Evolutionary conservation across 176 grass and related monocot genomes (phyloP), one percentile per base, ranked within the genome.

Genomic region (Ensete glaucum): DNA sequence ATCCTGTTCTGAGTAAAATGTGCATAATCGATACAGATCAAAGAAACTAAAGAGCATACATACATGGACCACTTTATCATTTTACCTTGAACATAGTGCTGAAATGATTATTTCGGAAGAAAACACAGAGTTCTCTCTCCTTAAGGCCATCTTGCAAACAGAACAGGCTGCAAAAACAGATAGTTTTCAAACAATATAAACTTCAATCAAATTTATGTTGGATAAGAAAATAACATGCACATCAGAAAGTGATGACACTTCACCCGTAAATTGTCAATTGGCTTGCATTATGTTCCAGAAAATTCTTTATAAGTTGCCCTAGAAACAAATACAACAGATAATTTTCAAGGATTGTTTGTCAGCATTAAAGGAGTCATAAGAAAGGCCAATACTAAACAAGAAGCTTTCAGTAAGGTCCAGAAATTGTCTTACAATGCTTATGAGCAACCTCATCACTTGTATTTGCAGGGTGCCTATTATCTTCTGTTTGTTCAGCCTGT

Each of bases 91-190:
- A 99, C 91, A 99, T 99, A 76, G 88, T 89, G 81, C 89, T 95
- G 85, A 99, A 99, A 78, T 99, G 96, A 54, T 95, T 99, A 91
- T 99, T 99, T 62, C 96, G 91, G 73, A 99, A 95, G 82, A 99
- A 99, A 26, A 99, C 88, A 19, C 88, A 99, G 19, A 99, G 81
- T 74, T 99, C 96, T 78, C 85, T 95, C 80, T 99, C 96, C 11
- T 91, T 95, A 69, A 95, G 96, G 21, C 81, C 88, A 73, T 95
- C 96, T 95, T 99, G 96, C 77, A 99, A 84, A 82, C 91, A 99
- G 82, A 99, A 95, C 50, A 99, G 86, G 27, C 96, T 99, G 85
- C 2, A 50, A 79, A 66, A 78, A 50, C 71, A 54, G 76, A 23
- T 23, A 86, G 34, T 43, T 4, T 43, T 43, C 5, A 67, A 50